Conservation (phyloP, 495 filamentous ascomycete species). For the Talaromyces borbonicus region DNA sequence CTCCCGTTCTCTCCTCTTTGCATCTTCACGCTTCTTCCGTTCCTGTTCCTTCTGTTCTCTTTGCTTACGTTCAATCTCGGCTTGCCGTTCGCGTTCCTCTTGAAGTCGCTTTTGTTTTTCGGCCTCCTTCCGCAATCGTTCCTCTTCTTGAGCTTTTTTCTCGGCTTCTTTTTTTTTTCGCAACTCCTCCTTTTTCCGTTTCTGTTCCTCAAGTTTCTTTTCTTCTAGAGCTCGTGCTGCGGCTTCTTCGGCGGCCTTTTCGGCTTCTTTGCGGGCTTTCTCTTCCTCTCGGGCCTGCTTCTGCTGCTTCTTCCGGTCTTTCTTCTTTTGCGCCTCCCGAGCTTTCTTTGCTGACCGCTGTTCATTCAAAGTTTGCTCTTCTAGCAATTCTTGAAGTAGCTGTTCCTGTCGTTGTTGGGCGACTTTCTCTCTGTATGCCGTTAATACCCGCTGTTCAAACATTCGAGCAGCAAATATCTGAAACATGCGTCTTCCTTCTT, state of each 20-base stretch:
- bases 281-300: slow-evolving; percentile 85
- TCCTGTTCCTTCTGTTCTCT: slow-evolving; percentile 65
- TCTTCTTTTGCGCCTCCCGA: slow-evolving; percentile 84
- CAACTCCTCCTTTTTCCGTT: slow-evolving; percentile 74
- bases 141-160: slow-evolving; percentile 81
- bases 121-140: slow-evolving; percentile 65
- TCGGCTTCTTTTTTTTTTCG: slow-evolving; percentile 88
- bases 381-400: slow-evolving; percentile 82
- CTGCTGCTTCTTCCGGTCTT: slow-evolving; percentile 78
- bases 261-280: slow-evolving; percentile 72
- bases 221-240: slow-evolving; percentile 65
- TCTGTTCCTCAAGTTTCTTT: slow-evolving; percentile 71
- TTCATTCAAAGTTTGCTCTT: slow-evolving; percentile 63
- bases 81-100: slow-evolving; percentile 76
- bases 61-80: slow-evolving; percentile 62
- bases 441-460: slow-evolving; percentile 96
- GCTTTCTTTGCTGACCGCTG: slow-evolving; percentile 87
- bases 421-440: slow-evolving; percentile 95
- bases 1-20: slow-evolving; percentile 53
- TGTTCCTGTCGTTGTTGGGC: slow-evolving; percentile 84
- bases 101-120: slow-evolving; percentile 68
- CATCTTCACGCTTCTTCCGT: slow-evolving; percentile 56
- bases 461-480: slow-evolving; percentile 98
- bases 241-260: slow-evolving; percentile 85
- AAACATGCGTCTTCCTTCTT: slow-evolving; percentile 97